A percentile compares a stretch with the other conserved stretches of the same genome.
These are phyloP conservation scores for Serpula lacrymans DNA, from an alignment of 768 basidiomycete genomes.

Conservation along the genomic window DNA sequence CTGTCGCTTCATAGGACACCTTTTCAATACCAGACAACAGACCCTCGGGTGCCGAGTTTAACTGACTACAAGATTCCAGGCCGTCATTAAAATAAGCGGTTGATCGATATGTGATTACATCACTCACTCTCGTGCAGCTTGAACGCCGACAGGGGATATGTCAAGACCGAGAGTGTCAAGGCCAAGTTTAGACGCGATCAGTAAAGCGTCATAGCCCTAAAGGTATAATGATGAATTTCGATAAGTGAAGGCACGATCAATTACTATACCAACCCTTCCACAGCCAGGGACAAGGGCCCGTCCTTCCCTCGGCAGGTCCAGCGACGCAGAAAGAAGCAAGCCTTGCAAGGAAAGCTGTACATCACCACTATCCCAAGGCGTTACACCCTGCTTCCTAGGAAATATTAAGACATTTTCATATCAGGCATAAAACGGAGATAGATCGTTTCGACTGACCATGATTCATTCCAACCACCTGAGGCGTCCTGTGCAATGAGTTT, in stretches of 20 bases:
- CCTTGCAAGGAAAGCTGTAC: conserved; percentile 55
- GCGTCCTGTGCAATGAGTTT: too few relatives aligned
- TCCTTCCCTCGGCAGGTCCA: conserved; percentile 41
- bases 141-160: conserved; percentile 51
- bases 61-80: too few relatives aligned
- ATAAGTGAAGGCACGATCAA: not conserved
- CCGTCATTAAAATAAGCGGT: too few relatives aligned
- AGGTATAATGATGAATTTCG: too few relatives aligned
- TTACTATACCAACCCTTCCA: conserved; percentile 37
- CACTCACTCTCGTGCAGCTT: conserved; percentile 41
- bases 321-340: conserved; percentile 41
- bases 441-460: too few relatives aligned
- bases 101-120: too few relatives aligned
- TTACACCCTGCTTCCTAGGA: conserved; percentile 43
- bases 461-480: too few relatives aligned
- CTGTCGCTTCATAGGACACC: conserved; percentile 36
- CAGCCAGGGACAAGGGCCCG: conserved; percentile 57
- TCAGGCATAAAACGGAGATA: too few relatives aligned
- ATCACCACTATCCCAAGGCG: conserved; percentile 62
- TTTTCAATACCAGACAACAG: too few relatives aligned
- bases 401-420: too few relatives aligned
- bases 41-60: too few relatives aligned
- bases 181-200: conserved; percentile 47
- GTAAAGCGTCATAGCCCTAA: conserved; percentile 61
- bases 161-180: conserved; percentile 53